Evolutionary conservation across 768 basidiomycete species (phyloP).

Genomic region (Gloeostereum incarnatum): DNA sequence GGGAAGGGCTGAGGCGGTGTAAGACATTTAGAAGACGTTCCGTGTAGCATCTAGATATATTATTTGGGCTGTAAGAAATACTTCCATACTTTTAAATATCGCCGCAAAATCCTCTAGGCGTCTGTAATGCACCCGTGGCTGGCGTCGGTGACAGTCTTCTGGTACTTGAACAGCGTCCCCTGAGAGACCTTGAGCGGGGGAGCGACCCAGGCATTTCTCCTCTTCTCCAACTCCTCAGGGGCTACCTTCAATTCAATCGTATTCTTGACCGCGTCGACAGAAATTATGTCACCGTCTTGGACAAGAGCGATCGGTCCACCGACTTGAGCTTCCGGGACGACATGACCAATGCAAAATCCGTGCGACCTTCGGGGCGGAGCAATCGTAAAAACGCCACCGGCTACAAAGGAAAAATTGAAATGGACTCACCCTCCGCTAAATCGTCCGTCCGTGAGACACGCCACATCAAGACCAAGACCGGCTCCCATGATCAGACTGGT

Average conservation of each 20-base stretch:
- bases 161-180: constrained; percentile 86
- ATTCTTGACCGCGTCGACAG: constrained; percentile 71
- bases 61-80: no score
- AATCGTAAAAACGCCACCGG: neutral
- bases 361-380: constrained; percentile 64
- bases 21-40: no score
- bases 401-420: constrained; percentile 4
- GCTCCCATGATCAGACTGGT: constrained; percentile 99
- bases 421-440: constrained; percentile 89
- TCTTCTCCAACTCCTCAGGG: constrained; percentile 66
- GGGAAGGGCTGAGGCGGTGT: no score
- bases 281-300: constrained; percentile 18
- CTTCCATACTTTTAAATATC: no score
- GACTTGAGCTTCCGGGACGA: constrained; percentile 92
- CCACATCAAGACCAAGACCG: constrained; percentile 91
- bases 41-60: no score
- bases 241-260: constrained; percentile 71
- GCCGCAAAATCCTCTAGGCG: constrained; percentile 45
- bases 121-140: constrained; percentile 91
- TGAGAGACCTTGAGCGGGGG: constrained; percentile 78
- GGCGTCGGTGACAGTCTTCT: constrained; percentile 82
- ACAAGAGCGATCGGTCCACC: constrained; percentile 42
- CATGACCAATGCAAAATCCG: constrained; percentile 95
- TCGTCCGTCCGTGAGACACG: constrained; percentile 94
- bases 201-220: constrained; percentile 69